Conservation (phyloP, 2,329 filamentous ascomycete species). For the Rhynchosporium graminicola region DNA sequence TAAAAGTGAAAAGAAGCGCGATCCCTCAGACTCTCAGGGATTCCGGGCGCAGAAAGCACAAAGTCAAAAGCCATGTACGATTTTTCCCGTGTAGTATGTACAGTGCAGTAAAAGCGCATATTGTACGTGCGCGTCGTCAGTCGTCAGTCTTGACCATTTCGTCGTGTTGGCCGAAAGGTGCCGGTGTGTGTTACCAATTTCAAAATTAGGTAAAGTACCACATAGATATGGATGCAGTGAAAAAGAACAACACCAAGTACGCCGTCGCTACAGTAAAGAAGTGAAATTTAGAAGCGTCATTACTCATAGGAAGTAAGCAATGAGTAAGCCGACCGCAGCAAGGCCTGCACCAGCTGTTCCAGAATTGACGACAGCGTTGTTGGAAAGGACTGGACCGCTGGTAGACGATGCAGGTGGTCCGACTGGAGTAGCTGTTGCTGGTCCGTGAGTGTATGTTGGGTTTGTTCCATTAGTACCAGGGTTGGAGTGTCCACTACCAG, state of each 20-base stretch:
- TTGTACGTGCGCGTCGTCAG: constrained; percentile 4
- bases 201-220: neutral
- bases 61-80: neutral
- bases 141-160: constrained; percentile 5
- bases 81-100: neutral
- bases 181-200: neutral
- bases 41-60: constrained; percentile 2
- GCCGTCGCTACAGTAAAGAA: constrained; percentile 18
- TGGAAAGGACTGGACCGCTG: constrained; percentile 14
- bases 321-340: constrained; percentile 35
- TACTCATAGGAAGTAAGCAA: constrained; percentile 28
- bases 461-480: neutral
- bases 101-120: neutral
- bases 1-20: constrained; percentile 7
- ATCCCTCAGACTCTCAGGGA: neutral
- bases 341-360: constrained; percentile 35
- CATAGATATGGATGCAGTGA: constrained; percentile 1
- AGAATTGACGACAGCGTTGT: constrained; percentile 19
- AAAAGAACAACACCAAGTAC: constrained; percentile 8
- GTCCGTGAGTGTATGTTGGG: constrained; percentile 2
- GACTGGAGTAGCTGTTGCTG: constrained; percentile 22
- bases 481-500: constrained; percentile 2
- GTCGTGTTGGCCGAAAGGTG: constrained; percentile 11
- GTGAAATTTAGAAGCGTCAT: constrained; percentile 9
- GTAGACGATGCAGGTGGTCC: constrained; percentile 19